A percentile compares a stretch with the other conserved stretches of the same genome.
These are phyloP conservation scores for Entomortierella beljakovae DNA, from an alignment of 192 early-diverging fungal genomes.

Conservation along the genomic window DNA sequence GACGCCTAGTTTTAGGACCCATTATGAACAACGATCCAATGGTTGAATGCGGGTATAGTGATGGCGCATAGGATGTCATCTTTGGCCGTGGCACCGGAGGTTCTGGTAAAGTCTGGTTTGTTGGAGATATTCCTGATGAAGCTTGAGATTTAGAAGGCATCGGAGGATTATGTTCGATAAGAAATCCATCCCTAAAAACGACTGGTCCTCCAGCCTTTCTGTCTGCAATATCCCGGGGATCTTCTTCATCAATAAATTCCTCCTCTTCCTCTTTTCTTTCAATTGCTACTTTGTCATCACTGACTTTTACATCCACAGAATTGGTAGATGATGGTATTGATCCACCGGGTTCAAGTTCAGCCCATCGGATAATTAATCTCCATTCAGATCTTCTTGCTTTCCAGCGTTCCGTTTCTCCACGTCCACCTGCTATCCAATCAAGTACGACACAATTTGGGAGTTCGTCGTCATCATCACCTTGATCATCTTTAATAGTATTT, in stretches of 20 bases:
- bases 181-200: conserved; percentile 63
- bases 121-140: conserved; percentile 22
- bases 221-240: conserved; percentile 45
- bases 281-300: neutral
- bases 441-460: conserved; percentile 46
- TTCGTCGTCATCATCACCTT: conserved; percentile 31
- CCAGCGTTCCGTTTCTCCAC: conserved; percentile 46
- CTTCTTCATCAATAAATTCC: conserved; percentile 39
- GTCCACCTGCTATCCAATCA: conserved; percentile 50
- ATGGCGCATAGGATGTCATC: conserved; percentile 62
- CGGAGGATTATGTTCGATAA: conserved; percentile 52
- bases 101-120: conserved; percentile 56
- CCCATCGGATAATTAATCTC: conserved; percentile 45
- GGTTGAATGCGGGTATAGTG: conserved; percentile 67
- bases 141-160: conserved; percentile 26
- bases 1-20: conserved; percentile 56
- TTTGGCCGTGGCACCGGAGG: conserved; percentile 6
- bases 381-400: conserved; percentile 39
- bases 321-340: neutral
- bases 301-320: neutral
- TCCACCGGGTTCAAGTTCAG: conserved; percentile 29
- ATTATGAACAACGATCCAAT: conserved; percentile 74
- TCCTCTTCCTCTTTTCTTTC: neutral
- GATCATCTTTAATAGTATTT: neutral
- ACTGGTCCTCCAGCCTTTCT: conserved; percentile 33